Base-by-base conservation (phyloP, 495 filamentous ascomycete genomes). In the Aspergillus baeticus region DNA sequence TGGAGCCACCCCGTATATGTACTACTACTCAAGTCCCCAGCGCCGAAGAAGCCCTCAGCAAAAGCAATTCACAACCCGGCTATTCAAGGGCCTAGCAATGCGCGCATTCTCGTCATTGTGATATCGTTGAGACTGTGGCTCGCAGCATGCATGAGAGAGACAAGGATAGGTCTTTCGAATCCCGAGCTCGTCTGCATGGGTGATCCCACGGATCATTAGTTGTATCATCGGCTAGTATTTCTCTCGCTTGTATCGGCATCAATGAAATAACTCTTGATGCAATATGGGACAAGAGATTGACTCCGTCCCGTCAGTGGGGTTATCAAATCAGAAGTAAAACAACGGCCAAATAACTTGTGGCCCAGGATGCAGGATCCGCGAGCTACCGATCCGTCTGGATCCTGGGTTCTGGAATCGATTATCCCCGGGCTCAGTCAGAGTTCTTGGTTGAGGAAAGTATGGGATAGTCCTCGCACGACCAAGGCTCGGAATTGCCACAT, bases 401-500 rank as follows among this genome's bases (percentile, higher is more conserved):
- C 37, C 57, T 49, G 51, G 7, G 37, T 51, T 44, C 43, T 36
- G 23, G 26, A 29, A 29, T 29, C 26, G 26, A 29, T 29, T 29
- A 3, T 29, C 26, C 26, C 26, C 26, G 26, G n/a, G 4, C 26
- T 29, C 26, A 29, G 3, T 8, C 26, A 29, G 26, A 29, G n/a
- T 29, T 29, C 26, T 29, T 29, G 26, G 3, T 29, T 29, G 26
- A n/a, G 26, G 26, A 29, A 45, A 10, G 17, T 20, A 38, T 17
- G 17, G 26, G 26, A 29, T 29, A 8, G 26, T 29, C 26, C 26
- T 29, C 8, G 18, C 38, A 33, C 18, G 31, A 44, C 20, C 23
- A 44, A 46, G 39, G 38, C 49, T 38, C 43, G 51, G 43, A 56
- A 62, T 59, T n/a, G 60, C 60, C 60, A 62, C 60, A 62, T 62